A percentile compares a stretch with the other conserved stretches of the same genome.
These are phyloP conservation scores for Apodospora peruviana DNA, from an alignment of 495 filamentous ascomycete genomes.

Conservation along the genomic window DNA sequence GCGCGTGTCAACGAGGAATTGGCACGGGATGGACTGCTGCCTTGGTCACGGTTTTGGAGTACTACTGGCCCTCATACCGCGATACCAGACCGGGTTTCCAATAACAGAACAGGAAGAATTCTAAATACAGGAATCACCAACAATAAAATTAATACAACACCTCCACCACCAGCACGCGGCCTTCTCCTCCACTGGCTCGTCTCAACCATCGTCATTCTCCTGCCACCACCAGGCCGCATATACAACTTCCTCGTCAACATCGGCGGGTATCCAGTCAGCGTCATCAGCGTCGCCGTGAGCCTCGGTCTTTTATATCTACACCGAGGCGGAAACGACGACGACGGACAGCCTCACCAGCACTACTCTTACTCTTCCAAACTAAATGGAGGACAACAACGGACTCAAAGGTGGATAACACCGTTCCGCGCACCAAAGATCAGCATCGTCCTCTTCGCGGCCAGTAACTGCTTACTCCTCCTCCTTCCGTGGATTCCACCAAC, in stretches of 20 bases:
- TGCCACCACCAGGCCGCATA: constrained; percentile 32
- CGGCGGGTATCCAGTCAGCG: constrained; percentile 39
- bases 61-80: neutral
- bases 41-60: constrained; percentile 43
- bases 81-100: too few species aligned
- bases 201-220: constrained; percentile 33
- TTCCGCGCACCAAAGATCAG: constrained; percentile 28
- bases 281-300: constrained; percentile 38
- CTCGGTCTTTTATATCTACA: constrained; percentile 38
- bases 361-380: constrained; percentile 10
- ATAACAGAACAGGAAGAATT: neutral
- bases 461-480: constrained; percentile 34
- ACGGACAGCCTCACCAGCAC: constrained; percentile 22
- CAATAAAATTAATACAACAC: neutral
- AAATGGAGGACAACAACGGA: too few species aligned
- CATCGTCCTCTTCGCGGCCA: constrained; percentile 28
- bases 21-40: constrained; percentile 60
- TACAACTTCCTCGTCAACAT: constrained; percentile 39
- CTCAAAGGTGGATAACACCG: constrained; percentile 26
- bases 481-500: constrained; percentile 44
- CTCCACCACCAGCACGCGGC: constrained; percentile 18
- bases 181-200: constrained; percentile 41
- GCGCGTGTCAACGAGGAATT: constrained; percentile 65
- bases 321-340: too few species aligned
- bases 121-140: neutral